Conservation (phyloP, 2,329 filamentous ascomycete genomes). For the Colletotrichum sublineola region DNA sequence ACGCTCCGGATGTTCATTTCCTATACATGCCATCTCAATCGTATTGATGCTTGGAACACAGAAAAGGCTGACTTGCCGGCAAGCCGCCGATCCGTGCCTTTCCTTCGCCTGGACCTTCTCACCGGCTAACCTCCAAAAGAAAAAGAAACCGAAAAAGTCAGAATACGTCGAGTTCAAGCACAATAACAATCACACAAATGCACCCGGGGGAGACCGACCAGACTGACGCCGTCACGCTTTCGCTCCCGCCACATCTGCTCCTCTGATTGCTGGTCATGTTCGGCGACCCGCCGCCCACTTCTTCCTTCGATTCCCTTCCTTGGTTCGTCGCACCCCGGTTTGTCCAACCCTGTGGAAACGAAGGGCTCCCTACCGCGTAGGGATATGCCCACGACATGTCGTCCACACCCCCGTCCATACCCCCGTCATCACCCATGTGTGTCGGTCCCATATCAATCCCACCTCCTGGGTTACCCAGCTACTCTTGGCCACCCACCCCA, state of each 20-base stretch:
- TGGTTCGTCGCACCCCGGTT: conserved; percentile 40
- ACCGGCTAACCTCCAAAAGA: background rate
- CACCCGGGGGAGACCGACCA: background rate
- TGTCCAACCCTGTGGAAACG: conserved; percentile 41
- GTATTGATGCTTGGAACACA: background rate
- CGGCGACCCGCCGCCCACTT: conserved; percentile 35
- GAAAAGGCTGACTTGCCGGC: background rate
- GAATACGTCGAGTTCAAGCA: background rate
- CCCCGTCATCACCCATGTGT: conserved; percentile 39
- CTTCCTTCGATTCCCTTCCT: conserved; percentile 41
- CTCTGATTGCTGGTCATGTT: conserved; percentile 26
- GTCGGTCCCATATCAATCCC: conserved; percentile 40
- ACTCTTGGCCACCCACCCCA: conserved; percentile 37
- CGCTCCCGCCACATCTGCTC: background rate
- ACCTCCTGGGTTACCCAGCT: conserved; percentile 34
- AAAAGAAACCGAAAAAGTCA: background rate
- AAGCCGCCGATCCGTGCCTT: background rate
- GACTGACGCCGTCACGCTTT: background rate
- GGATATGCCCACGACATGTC: conserved; percentile 39
- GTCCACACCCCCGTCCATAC: conserved; percentile 39
- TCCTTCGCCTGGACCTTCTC: background rate
- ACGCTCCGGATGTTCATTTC: background rate
- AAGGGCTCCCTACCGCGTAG: conserved; percentile 38
- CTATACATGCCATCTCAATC: background rate
- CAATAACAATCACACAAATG: background rate